These are phyloP conservation scores for Teratosphaeria nubilosa DNA, from an alignment of 2,329 filamentous ascomycete genomes.

Conservation along the genomic window DNA sequence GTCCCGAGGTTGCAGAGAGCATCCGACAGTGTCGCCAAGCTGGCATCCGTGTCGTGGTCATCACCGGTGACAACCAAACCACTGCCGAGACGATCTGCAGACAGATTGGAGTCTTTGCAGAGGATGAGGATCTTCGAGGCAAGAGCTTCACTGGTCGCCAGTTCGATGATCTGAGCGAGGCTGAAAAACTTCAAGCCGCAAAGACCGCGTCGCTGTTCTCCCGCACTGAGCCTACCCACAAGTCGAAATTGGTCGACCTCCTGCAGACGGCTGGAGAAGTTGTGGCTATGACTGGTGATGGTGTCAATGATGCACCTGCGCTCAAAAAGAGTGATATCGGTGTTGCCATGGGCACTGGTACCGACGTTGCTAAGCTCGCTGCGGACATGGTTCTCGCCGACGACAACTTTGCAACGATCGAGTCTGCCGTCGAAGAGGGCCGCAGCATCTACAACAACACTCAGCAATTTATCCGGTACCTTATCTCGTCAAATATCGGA, in stretches of 20 bases:
- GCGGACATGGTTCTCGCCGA: slow-evolving; percentile 98
- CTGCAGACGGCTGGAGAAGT: slow-evolving; percentile 88
- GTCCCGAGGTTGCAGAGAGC: slow-evolving; percentile 77
- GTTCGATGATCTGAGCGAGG: slow-evolving; percentile 74
- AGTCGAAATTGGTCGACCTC: slow-evolving; percentile 94
- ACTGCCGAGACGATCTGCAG: slow-evolving; percentile 97
- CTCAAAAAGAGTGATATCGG: slow-evolving; percentile 98
- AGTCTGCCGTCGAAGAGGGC: slow-evolving; percentile 90
- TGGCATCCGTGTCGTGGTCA: slow-evolving; percentile 93
- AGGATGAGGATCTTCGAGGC: slow-evolving; percentile 69
- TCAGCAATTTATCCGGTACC: slow-evolving; percentile 97
- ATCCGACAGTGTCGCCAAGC: slow-evolving; percentile 85
- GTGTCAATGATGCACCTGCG: slow-evolving; percentile 94
- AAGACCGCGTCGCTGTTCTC: slow-evolving; percentile 87
- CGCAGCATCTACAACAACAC: slow-evolving; percentile 99
- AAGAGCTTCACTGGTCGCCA: slow-evolving; percentile 95
- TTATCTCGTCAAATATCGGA: slow-evolving; percentile 98
- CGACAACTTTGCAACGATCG: slow-evolving; percentile 98
- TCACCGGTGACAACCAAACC: slow-evolving; percentile 96
- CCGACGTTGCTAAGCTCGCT: slow-evolving; percentile 90
- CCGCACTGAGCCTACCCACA: slow-evolving; percentile 88
- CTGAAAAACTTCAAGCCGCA: slow-evolving; percentile 73
- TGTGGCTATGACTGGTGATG: slow-evolving; percentile 97
- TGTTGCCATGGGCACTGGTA: slow-evolving; percentile 96
- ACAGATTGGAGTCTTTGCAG: slow-evolving; percentile 86